These are phyloP conservation scores for Alopecurus myosuroides DNA, from an alignment of 176 grass and related monocot genomes.

Conservation along the genomic window DNA sequence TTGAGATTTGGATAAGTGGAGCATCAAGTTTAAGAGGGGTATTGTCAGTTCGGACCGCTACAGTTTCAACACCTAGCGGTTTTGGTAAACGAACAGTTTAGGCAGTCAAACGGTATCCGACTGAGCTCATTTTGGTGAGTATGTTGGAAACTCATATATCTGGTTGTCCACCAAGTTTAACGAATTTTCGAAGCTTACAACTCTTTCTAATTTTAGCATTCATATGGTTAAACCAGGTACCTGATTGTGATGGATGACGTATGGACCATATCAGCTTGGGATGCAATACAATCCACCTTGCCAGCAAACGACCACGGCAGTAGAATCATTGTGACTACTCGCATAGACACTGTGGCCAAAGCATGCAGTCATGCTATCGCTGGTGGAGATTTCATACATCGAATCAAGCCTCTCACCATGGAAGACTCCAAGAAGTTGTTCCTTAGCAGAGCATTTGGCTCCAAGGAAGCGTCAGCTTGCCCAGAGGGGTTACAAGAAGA, in stretches of 20 bases:
- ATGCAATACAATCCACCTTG: background rate
- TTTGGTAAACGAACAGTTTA: no score
- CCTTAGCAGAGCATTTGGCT: background rate
- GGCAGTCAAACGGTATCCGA: no score
- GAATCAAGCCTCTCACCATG: accelerated
- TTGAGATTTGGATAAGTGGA: no score
- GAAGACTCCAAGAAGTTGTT: background rate
- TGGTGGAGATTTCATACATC: background rate
- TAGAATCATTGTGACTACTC: slow-evolving; percentile 14
- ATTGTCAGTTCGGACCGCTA: no score
- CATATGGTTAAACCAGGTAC: slow-evolving; percentile 8
- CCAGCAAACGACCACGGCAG: background rate
- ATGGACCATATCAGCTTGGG: background rate
- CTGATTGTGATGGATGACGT: slow-evolving; percentile 23
- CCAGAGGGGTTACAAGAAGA: background rate
- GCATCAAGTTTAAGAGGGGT: no score
- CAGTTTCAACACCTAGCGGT: no score
- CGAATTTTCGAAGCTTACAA: no score
- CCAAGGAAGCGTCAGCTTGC: background rate
- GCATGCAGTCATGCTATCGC: background rate
- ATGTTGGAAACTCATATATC: no score
- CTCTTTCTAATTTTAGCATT: no score
- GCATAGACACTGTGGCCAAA: background rate
- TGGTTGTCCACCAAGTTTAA: no score
- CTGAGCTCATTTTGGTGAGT: no score